Evolutionary conservation across 148 eudicot genomes (phyloP), one percentile per base, ranked within the genome.

Genomic region (Arbutus unedo): DNA sequence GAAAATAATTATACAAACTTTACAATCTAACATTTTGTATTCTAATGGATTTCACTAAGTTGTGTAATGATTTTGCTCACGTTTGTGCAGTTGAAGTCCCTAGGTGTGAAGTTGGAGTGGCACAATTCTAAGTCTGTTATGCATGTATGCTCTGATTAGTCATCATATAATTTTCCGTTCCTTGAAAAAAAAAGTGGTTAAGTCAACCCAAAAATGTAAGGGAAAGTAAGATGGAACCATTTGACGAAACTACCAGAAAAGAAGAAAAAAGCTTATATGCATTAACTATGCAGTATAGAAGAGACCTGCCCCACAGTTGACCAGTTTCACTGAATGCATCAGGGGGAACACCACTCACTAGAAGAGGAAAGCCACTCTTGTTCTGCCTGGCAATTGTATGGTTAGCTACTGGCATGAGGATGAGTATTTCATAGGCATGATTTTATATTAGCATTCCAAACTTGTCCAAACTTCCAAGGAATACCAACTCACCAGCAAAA

Each of bases 321-420:
- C 99, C 99, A 81, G 99, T 96, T 87, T 94, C 94, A 87, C 99
- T 96, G 87, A 96, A 96, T 45, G 97, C 97, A 92, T 96, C 99
- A 48, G 99, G 99, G 47, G 99, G 99, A 81, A 96, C 99, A 71
- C 99, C 99, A 84, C 98, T 94, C 80, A 96, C 98, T 79, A 91
- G 88, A 82, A 89, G 90, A 81, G 99, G 99, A 87, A 90, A 94
- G 25, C 99, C 97, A 72, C 85, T 93, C 83, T 89, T 88, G 77
- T 92, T 91, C 99, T 96, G 98, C 80, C 85, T 72, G 83, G 78
- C 48, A 83, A 64, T 68, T 50, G 38, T 16, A 86, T 76, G 45
- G 87, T 88, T 48, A 88, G 86, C 14, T 43, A 50, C 49, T 74
- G 80, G 79, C 31, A 81, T 41, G 48, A 41, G 47, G 54, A 80